Evolutionary conservation across 148 eudicot species (phyloP).

Genomic region (Chenopodium berlandieri): DNA sequence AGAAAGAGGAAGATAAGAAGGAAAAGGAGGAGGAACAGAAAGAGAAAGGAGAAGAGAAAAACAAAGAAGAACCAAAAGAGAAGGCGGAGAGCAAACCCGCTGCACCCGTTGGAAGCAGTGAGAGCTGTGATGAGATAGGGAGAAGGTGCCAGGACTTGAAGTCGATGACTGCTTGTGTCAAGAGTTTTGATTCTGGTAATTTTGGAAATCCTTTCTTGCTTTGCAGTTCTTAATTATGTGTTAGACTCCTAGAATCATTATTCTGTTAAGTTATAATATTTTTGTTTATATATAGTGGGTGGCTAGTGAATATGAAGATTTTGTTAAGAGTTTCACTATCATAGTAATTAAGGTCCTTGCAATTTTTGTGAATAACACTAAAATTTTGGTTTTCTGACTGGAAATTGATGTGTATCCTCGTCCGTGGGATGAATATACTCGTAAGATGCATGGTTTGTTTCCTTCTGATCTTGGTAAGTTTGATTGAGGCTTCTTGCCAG

Average conservation of each 20-base stretch:
- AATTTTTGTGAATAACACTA: not conserved
- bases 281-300: not conserved
- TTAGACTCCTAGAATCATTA: not conserved
- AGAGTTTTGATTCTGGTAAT: constrained; percentile 40
- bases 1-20: not conserved
- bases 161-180: constrained; percentile 52
- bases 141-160: constrained; percentile 35
- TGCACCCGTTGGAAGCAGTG: constrained; percentile 12
- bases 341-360: not conserved
- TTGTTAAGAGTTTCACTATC: not conserved
- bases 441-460: not conserved
- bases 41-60: not conserved
- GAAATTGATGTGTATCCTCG: not conserved
- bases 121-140: constrained; percentile 42
- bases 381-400: not conserved
- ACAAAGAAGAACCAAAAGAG: constrained; percentile 3
- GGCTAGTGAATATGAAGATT: not conserved
- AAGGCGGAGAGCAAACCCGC: constrained; percentile 19
- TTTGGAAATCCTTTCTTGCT: constrained; percentile 16
- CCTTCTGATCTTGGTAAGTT: not conserved
- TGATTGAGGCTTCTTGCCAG: not conserved
- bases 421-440: not conserved
- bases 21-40: not conserved
- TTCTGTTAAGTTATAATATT: not conserved
- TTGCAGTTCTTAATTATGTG: not conserved